Percentiles rank a stretch among this genome's conserved stretches.
Conservation (phyloP, 345 rosid genomes). For the Populus davidiana region DNA sequence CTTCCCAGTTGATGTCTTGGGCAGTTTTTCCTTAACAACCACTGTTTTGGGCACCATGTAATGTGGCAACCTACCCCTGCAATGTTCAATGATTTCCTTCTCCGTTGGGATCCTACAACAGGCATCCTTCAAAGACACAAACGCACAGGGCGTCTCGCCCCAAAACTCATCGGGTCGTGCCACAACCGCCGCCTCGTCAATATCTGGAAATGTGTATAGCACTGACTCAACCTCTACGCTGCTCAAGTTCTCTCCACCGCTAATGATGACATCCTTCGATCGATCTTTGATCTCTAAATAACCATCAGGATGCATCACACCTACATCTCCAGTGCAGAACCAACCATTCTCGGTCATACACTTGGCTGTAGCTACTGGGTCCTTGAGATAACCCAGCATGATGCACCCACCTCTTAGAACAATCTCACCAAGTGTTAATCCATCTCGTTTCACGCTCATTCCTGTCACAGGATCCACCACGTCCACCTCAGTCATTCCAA, state of each 20-base stretch:
- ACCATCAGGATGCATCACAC: slow-evolving; percentile 13
- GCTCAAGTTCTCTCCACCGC: slow-evolving; percentile 17
- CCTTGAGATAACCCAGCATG: slow-evolving; percentile 13
- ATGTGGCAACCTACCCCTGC: slow-evolving; percentile 58
- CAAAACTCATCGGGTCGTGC: slow-evolving; percentile 20
- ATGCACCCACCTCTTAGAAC: background rate
- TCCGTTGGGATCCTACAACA: background rate
- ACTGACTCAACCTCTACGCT: slow-evolving; percentile 16
- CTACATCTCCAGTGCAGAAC: slow-evolving; percentile 18
- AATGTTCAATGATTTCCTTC: slow-evolving; percentile 48
- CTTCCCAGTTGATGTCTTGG: slow-evolving; percentile 71
- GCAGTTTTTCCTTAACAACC: slow-evolving; percentile 50
- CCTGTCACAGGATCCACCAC: background rate
- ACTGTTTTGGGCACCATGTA: slow-evolving; percentile 71
- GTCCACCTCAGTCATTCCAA: background rate
- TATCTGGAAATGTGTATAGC: background rate
- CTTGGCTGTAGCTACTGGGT: background rate
- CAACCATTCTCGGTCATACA: slow-evolving; percentile 2
- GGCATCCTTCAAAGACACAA: slow-evolving; percentile 8
- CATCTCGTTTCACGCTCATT: background rate
- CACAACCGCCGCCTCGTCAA: slow-evolving; percentile 16
- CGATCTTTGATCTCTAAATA: slow-evolving; percentile 22
- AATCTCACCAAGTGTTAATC: background rate
- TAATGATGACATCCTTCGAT: slow-evolving; percentile 17
- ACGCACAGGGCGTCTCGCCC: slow-evolving; percentile 18